Evolutionary conservation across 805 yeast species (phyloP).

Genomic region (Starmerella bacillaris): DNA sequence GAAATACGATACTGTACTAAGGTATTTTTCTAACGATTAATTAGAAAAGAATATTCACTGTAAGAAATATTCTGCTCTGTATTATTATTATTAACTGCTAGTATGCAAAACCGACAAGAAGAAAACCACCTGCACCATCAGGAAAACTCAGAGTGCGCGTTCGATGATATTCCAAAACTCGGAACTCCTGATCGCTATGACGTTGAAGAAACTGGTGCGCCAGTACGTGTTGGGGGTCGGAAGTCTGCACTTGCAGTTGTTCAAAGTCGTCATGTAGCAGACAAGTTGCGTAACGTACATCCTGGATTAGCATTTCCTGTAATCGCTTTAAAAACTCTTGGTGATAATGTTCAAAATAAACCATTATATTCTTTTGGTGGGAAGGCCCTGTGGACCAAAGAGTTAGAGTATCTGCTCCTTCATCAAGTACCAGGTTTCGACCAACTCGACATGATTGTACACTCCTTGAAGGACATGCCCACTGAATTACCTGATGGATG

Average conservation of each 20-base stretch:
- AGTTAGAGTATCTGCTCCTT: slow-evolving; percentile 62
- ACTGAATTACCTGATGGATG: slow-evolving; percentile 79
- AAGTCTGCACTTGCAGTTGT: slow-evolving; percentile 71
- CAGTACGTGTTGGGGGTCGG: slow-evolving; percentile 55
- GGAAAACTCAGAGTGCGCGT: background rate
- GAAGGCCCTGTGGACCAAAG: slow-evolving; percentile 90
- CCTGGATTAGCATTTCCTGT: slow-evolving; percentile 60
- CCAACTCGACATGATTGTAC: slow-evolving; percentile 74
- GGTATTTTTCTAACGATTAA: too few relatives aligned
- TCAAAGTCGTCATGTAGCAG: slow-evolving; percentile 63
- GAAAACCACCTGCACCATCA: background rate
- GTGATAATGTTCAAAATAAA: slow-evolving; percentile 69
- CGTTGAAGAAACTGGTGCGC: slow-evolving; percentile 16
- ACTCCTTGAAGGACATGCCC: slow-evolving; percentile 82
- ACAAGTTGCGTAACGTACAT: slow-evolving; percentile 36
- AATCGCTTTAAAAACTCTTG: slow-evolving; percentile 65
- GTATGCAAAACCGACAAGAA: too few relatives aligned
- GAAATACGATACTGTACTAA: too few relatives aligned
- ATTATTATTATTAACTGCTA: too few relatives aligned
- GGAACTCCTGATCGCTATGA: slow-evolving; percentile 20
- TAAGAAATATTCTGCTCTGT: too few relatives aligned
- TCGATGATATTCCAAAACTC: slow-evolving; percentile 4
- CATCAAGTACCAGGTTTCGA: slow-evolving; percentile 42
- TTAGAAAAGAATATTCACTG: too few relatives aligned
- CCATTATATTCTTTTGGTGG: slow-evolving; percentile 94